Conservation (phyloP, 2,329 filamentous ascomycete genomes). For the Catunica adiposa region DNA sequence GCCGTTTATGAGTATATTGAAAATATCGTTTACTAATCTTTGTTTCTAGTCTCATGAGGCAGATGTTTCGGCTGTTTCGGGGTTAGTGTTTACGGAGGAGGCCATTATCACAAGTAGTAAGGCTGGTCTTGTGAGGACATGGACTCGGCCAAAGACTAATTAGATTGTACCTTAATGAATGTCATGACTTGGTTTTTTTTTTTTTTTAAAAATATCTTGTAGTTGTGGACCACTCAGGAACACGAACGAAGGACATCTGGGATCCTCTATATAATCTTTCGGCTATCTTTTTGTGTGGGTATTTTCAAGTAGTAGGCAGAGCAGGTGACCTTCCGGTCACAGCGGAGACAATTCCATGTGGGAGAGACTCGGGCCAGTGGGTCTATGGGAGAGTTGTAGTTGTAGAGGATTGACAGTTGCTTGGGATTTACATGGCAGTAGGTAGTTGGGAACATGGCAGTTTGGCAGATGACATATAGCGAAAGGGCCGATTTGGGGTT, state of each 20-base stretch:
- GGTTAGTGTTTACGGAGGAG: constrained; percentile 59
- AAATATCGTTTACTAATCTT: constrained; percentile 31
- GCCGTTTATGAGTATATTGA: not conserved
- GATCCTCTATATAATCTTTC: no score
- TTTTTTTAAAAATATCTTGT: not conserved
- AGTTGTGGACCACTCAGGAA: not conserved
- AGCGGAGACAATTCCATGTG: no score
- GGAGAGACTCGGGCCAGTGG: no score
- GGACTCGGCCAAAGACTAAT: constrained; percentile 41
- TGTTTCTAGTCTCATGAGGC: constrained; percentile 30
- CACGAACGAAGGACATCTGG: not conserved
- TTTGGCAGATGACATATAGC: not conserved
- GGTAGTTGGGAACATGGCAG: not conserved
- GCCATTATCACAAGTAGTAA: constrained; percentile 86
- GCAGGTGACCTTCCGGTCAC: no score
- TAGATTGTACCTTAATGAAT: not conserved
- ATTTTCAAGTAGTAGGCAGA: no score
- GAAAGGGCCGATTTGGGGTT: not conserved
- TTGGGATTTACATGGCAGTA: not conserved
- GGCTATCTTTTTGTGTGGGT: no score
- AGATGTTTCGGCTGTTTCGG: constrained; percentile 7
- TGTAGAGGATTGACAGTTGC: no score
- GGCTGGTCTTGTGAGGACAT: constrained; percentile 62
- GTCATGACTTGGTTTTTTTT: not conserved
- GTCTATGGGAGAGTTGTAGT: no score